Conservation (phyloP, 257 asterid genomes). For the Scutellaria barbata region DNA sequence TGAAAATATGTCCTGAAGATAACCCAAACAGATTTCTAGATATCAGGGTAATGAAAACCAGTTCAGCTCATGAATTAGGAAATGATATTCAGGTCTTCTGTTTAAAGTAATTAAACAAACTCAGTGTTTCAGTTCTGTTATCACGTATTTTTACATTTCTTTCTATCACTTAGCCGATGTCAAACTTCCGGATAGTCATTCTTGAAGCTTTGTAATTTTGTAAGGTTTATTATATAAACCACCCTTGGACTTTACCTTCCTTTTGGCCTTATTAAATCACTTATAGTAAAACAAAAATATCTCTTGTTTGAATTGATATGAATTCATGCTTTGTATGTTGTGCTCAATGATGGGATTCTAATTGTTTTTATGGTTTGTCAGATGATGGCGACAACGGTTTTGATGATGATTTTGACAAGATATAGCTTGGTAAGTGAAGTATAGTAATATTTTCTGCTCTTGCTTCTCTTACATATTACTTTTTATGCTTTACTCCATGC, state of each 20-base stretch:
- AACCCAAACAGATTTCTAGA: not conserved
- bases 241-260: not conserved
- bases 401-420: slow-evolving; percentile 85
- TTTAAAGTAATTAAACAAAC: slow-evolving; percentile 14
- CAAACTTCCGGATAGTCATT: slow-evolving; percentile 8
- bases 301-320: slow-evolving; percentile 5
- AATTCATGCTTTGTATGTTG: slow-evolving; percentile 12
- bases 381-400: slow-evolving; percentile 71
- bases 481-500: not conserved
- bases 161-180: slow-evolving; percentile 26
- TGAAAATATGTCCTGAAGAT: slow-evolving; percentile 13
- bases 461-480: not conserved
- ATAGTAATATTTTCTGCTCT: slow-evolving; percentile 2
- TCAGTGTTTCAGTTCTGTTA: not conserved
- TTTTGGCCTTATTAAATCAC: slow-evolving; percentile 1
- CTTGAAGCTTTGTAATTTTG: slow-evolving; percentile 5
- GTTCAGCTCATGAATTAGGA: not conserved
- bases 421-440: slow-evolving; percentile 59
- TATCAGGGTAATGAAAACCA: slow-evolving; percentile 7
- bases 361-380: slow-evolving; percentile 40
- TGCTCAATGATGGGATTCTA: slow-evolving; percentile 22
- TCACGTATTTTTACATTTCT: slow-evolving; percentile 1
- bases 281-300: not conserved
- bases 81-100: not conserved
- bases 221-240: not conserved